Evolutionary conservation across 257 asterid species (phyloP).

Genomic region (Solanum piurae): DNA sequence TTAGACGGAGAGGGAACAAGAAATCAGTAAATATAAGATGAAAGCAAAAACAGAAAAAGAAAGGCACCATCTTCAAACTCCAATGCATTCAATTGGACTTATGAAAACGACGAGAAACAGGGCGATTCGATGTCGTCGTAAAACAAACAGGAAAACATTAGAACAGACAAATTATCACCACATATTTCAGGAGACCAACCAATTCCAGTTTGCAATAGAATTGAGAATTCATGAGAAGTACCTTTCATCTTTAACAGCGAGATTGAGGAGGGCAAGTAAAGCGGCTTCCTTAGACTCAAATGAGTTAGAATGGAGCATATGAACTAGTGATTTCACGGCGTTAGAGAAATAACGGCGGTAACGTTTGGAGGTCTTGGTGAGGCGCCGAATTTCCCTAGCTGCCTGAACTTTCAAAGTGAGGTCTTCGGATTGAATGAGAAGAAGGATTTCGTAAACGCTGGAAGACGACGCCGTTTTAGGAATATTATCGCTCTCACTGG

Average conservation of each 20-base stretch:
- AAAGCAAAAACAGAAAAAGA: neutral
- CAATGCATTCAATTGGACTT: slow-evolving; percentile 8
- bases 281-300: slow-evolving; percentile 56
- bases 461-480: slow-evolving; percentile 21
- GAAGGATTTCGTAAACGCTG: slow-evolving; percentile 33
- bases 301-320: slow-evolving; percentile 47
- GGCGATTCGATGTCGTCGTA: neutral
- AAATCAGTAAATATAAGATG: neutral
- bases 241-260: slow-evolving; percentile 79
- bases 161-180: neutral
- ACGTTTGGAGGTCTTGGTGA: slow-evolving; percentile 74
- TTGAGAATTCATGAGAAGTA: slow-evolving; percentile 11
- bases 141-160: neutral
- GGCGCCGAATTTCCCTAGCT: slow-evolving; percentile 78
- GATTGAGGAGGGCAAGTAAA: slow-evolving; percentile 72
- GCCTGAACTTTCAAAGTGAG: slow-evolving; percentile 37
- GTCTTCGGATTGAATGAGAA: slow-evolving; percentile 47
- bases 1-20: neutral
- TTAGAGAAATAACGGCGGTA: slow-evolving; percentile 71
- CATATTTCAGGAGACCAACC: neutral
- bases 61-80: neutral
- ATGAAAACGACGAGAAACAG: neutral
- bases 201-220: neutral
- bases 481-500: neutral
- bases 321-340: slow-evolving; percentile 57